These are phyloP conservation scores for Colletotrichum musae DNA, from an alignment of 2,329 filamentous ascomycete genomes.

Conservation along the genomic window DNA sequence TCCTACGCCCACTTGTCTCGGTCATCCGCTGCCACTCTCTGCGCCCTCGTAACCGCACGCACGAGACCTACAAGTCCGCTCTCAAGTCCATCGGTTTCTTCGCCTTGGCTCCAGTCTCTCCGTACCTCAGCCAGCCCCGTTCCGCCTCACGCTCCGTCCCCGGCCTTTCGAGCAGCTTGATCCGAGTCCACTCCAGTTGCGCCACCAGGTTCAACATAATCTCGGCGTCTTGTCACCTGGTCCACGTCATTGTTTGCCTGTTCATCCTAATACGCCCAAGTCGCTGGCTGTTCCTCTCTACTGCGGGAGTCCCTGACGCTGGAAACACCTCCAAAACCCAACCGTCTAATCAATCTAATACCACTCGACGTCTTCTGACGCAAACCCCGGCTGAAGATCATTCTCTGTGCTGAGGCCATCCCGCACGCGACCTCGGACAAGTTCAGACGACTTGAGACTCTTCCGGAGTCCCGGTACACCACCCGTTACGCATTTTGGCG, in stretches of 20 bases:
- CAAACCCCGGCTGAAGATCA: constrained; percentile 40
- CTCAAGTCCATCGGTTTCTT: constrained; percentile 13
- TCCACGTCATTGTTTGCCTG: constrained; percentile 23
- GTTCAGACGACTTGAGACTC: constrained; percentile 41
- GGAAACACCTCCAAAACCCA: constrained; percentile 17
- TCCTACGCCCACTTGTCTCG: constrained; percentile 29
- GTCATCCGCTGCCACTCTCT: constrained; percentile 33
- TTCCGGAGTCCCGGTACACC: constrained; percentile 35
- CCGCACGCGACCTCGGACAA: constrained; percentile 7
- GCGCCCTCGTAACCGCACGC: constrained; percentile 3
- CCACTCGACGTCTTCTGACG: constrained; percentile 31
- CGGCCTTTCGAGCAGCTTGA: constrained; percentile 6
- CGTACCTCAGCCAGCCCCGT: constrained; percentile 14
- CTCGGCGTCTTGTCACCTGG: constrained; percentile 2
- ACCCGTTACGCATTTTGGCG: constrained; percentile 30
- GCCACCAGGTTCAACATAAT: neutral
- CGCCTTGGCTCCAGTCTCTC: constrained; percentile 9
- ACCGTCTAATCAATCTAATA: constrained; percentile 31
- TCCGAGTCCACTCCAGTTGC: neutral
- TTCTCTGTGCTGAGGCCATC: constrained; percentile 20
- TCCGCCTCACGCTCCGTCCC: neutral
- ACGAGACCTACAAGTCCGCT: constrained; percentile 4
- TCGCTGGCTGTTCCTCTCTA: constrained; percentile 14
- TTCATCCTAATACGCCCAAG: constrained; percentile 22
- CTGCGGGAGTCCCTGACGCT: constrained; percentile 3